Evolutionary conservation across 176 grass and related monocot genomes (phyloP).

Genomic region (Microstegium vimineum): DNA sequence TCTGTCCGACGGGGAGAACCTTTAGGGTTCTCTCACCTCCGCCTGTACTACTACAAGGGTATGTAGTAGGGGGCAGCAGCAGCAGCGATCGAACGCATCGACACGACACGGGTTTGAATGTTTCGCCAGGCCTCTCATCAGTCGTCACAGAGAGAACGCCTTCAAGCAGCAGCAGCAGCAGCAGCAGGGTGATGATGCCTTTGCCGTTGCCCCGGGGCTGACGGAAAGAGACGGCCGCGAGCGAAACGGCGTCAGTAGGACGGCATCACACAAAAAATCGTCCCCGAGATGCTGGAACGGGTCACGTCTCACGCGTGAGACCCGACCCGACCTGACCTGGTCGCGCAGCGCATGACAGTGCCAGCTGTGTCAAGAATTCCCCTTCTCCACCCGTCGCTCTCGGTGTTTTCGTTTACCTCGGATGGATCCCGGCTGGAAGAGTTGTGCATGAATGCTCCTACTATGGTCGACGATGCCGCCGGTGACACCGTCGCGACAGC

Average conservation of each 20-base stretch:
- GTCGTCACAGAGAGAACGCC: too few species aligned
- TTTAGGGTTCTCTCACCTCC: too few species aligned
- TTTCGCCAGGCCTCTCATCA: too few species aligned
- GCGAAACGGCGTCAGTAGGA: background rate
- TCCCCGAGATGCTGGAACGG: constrained; percentile 2
- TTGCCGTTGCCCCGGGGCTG: too few species aligned
- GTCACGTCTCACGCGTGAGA: background rate
- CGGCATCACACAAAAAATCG: background rate
- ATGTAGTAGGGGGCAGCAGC: too few species aligned
- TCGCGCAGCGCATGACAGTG: background rate
- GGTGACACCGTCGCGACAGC: background rate
- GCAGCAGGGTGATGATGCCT: too few species aligned
- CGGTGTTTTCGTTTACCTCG: background rate
- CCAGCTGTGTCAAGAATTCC: background rate
- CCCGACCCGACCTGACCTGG: constrained; percentile 7
- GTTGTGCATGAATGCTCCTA: background rate
- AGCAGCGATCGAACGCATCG: too few species aligned
- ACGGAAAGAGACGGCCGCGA: background rate
- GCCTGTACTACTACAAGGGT: too few species aligned
- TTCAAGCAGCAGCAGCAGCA: too few species aligned
- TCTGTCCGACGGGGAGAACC: background rate
- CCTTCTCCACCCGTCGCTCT: background rate
- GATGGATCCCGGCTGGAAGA: background rate
- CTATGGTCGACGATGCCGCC: background rate
- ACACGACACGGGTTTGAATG: background rate